These are phyloP conservation scores for Chrysopogon serrulatus DNA, from an alignment of 176 grass and related monocot genomes.

Conservation along the genomic window DNA sequence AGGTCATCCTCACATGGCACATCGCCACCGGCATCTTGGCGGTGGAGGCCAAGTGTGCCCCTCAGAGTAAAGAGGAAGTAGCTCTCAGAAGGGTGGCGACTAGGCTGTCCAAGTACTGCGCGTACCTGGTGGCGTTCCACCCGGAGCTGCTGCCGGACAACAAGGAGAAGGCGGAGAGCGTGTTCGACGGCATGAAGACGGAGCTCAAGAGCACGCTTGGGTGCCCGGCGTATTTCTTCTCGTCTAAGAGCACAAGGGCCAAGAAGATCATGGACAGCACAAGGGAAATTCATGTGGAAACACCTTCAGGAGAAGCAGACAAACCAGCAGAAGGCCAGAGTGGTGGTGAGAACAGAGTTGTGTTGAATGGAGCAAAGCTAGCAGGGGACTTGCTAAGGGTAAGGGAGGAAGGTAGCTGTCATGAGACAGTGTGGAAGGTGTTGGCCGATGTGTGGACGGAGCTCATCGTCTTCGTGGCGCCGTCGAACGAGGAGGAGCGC, in stretches of 20 bases:
- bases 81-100: background rate
- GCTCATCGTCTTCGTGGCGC: slow-evolving; percentile 11
- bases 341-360: background rate
- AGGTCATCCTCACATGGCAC: slow-evolving; percentile 6
- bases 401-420: too few relatives aligned
- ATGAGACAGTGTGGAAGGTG: background rate
- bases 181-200: background rate
- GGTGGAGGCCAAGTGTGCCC: background rate
- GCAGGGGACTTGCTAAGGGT: too few relatives aligned
- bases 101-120: background rate
- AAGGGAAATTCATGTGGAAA: background rate
- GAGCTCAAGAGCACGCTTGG: background rate
- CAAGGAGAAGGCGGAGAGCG: background rate
- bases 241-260: background rate
- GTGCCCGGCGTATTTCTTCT: background rate
- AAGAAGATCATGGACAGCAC: background rate
- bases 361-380: too few relatives aligned
- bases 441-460: slow-evolving; percentile 14
- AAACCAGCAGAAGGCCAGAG: background rate
- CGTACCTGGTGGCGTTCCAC: background rate
- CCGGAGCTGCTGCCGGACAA: background rate
- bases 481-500: background rate
- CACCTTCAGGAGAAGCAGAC: too few relatives aligned
- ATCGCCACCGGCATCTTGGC: background rate
- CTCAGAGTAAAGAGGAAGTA: too few relatives aligned